These are phyloP conservation scores for Mycena polygramma DNA, from an alignment of 768 basidiomycete species.

Conservation along the genomic window DNA sequence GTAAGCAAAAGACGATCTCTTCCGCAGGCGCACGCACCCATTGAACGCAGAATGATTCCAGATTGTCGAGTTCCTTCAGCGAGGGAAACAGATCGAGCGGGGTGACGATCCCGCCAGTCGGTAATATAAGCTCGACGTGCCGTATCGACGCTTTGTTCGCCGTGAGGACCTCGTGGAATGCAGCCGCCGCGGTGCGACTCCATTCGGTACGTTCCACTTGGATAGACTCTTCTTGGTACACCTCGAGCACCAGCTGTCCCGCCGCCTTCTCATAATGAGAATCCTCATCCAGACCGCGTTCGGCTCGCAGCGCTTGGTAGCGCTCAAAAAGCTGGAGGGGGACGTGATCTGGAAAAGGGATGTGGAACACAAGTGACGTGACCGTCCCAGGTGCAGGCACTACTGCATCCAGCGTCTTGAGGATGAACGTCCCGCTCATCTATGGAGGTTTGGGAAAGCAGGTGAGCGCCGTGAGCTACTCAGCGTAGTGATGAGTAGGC, in stretches of 20 bases:
- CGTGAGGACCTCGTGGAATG: not conserved
- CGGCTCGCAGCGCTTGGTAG: not conserved
- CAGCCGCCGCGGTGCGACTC: not conserved
- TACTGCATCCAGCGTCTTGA: not conserved
- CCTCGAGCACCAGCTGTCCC: conserved; percentile 14
- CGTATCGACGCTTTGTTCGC: conserved; percentile 12
- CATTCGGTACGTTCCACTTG: not conserved
- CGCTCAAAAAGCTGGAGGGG: not conserved
- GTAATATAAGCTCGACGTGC: conserved; percentile 22
- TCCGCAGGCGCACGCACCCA: conserved; percentile 14
- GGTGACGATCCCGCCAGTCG: conserved; percentile 18
- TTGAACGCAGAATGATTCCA: conserved; percentile 19
- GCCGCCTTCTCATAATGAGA: conserved; percentile 3
- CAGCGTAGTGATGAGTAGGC: too few species aligned
- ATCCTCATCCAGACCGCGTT: not conserved
- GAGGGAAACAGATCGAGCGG: conserved; percentile 14
- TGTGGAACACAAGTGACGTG: conserved; percentile 4
- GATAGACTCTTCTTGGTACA: conserved; percentile 3
- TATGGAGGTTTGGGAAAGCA: too few species aligned
- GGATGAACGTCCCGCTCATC: not conserved
- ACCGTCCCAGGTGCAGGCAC: not conserved
- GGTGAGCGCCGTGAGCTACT: too few species aligned
- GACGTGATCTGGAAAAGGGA: not conserved
- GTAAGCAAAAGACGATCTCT: too few species aligned
- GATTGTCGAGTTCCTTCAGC: conserved; percentile 1